A percentile compares a stretch with the other conserved stretches of the same genome.
These are phyloP conservation scores for Wickerhamiella domercqiae DNA, from an alignment of 805 yeast genomes.

Conservation along the genomic window DNA sequence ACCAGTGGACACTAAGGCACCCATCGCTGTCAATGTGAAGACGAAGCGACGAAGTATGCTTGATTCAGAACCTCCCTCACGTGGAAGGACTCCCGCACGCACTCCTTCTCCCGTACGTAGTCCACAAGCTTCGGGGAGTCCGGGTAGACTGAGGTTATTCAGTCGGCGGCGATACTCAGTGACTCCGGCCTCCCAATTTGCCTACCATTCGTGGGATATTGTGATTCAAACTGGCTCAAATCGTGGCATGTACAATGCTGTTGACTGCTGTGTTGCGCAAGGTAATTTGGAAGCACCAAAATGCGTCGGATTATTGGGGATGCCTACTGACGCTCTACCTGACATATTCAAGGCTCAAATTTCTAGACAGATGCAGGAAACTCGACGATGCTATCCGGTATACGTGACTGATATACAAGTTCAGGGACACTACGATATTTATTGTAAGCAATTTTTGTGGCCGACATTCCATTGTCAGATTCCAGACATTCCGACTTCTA, in stretches of 20 bases:
- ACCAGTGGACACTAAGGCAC: constrained; percentile 5
- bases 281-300: constrained; percentile 25
- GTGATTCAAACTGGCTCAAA: constrained; percentile 63
- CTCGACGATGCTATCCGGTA: constrained; percentile 42
- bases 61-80: neutral
- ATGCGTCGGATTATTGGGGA: constrained; percentile 89
- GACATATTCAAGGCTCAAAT: constrained; percentile 39
- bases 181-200: constrained; percentile 1
- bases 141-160: neutral
- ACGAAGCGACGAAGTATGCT: neutral
- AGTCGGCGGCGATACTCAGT: constrained; percentile 1
- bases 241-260: constrained; percentile 77
- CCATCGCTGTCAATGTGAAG: constrained; percentile 1
- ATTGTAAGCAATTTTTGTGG: constrained; percentile 91
- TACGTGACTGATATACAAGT: constrained; percentile 64
- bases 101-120: neutral
- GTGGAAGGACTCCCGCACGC: neutral
- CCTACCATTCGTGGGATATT: constrained; percentile 47
- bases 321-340: constrained; percentile 77
- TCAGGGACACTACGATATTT: constrained; percentile 80
- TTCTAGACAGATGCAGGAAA: constrained; percentile 26
- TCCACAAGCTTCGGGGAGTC: neutral
- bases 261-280: constrained; percentile 38
- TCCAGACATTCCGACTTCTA: constrained; percentile 86
- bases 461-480: constrained; percentile 89